Percentiles rank a stretch among this genome's conserved stretches.
Evolutionary conservation across 176 grass and related monocot genomes (phyloP).

Genomic region (Pontederia crassipes): DNA sequence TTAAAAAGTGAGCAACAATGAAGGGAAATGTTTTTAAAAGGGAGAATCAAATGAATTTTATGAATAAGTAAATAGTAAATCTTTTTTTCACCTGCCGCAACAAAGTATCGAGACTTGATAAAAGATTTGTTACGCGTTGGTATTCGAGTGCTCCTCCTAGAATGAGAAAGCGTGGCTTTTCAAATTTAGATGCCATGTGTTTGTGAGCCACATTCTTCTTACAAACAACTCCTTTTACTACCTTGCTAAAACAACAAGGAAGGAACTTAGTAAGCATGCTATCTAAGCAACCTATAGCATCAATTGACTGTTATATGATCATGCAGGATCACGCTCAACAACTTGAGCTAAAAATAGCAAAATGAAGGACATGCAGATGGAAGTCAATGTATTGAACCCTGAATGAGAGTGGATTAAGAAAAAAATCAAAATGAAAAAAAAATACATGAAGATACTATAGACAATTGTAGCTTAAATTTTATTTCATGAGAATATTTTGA

Average conservation of each 20-base stretch:
- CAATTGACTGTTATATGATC: too few species aligned
- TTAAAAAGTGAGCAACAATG: conserved; percentile 14
- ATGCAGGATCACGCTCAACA: too few species aligned
- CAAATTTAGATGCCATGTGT: conserved; percentile 75
- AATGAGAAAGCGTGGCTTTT: conserved; percentile 77
- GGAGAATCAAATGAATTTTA: conserved; percentile 21
- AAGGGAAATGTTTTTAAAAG: conserved; percentile 12
- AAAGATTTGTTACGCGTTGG: conserved; percentile 70
- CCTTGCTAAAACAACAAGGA: conserved; percentile 43
- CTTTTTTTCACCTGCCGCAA: conserved; percentile 60
- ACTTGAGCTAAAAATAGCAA: too few species aligned
- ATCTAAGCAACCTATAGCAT: too few species aligned
- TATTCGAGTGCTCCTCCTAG: conserved; percentile 94
- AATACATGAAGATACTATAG: too few species aligned
- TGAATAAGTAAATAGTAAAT: background rate
- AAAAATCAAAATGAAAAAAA: too few species aligned
- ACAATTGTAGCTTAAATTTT: too few species aligned
- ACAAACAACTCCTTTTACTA: conserved; percentile 90
- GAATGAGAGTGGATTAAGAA: too few species aligned
- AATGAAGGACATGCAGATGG: too few species aligned
- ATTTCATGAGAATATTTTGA: too few species aligned
- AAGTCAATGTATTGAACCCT: too few species aligned
- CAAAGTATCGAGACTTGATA: conserved; percentile 96
- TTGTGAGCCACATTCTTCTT: conserved; percentile 97
- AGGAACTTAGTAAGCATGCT: conserved; percentile 22